Conservation (phyloP, 306 rosid species). For the Oemleria cerasiformis region DNA sequence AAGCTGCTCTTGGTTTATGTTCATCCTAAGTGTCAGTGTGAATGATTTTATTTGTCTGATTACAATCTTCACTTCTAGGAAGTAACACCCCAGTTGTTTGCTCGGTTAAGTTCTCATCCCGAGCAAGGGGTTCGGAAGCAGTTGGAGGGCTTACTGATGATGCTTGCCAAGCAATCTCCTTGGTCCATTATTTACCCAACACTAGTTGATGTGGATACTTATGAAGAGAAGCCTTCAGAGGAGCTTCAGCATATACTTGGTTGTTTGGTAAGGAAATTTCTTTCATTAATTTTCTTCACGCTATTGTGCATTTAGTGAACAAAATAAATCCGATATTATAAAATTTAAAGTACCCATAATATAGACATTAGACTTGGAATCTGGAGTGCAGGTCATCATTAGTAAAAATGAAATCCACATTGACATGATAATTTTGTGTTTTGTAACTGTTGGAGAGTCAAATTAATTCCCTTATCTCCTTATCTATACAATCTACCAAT, state of each 20-base stretch:
- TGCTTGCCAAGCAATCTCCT: conserved; percentile 94
- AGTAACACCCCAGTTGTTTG: conserved; percentile 88
- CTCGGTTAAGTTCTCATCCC: conserved; percentile 86
- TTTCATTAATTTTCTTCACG: conserved; percentile 20
- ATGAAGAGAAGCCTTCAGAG: conserved; percentile 84
- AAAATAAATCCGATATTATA: too few species aligned
- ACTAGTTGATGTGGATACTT: conserved; percentile 80
- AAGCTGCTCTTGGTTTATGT: conserved; percentile 23
- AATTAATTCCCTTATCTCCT: too few species aligned
- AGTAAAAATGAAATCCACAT: not conserved
- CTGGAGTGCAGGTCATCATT: not conserved
- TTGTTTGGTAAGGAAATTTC: conserved; percentile 67
- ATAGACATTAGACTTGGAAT: not conserved
- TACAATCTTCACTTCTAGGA: conserved; percentile 54
- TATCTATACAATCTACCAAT: not conserved
- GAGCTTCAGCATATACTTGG: conserved; percentile 84
- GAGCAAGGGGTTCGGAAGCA: conserved; percentile 81
- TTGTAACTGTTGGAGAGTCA: too few species aligned
- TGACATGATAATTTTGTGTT: not conserved
- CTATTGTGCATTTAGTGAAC: not conserved
- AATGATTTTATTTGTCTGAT: conserved; percentile 23
- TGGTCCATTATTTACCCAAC: conserved; percentile 89
- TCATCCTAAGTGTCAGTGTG: conserved; percentile 15
- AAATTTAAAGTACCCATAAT: too few species aligned
- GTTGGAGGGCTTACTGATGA: conserved; percentile 82